Evolutionary conservation across 169 alveolate genomes (phyloP), one percentile per base, ranked within the genome.

Genomic region (Eimeria zaria): DNA sequence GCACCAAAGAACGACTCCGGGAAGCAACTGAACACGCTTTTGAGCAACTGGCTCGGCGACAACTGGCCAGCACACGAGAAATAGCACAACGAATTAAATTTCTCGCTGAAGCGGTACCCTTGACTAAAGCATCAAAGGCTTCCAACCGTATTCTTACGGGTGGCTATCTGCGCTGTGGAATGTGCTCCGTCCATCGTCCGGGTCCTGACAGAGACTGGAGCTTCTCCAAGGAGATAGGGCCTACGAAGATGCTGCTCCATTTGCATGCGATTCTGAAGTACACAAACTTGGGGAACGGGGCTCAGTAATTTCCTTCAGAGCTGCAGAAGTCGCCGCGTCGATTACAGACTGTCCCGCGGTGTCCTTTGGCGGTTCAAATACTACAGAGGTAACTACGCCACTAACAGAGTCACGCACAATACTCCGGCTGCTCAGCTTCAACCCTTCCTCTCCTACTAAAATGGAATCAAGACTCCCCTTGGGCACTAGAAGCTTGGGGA

Each of bases 321-420:
- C 92, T 1, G 53, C 58, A 18, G 80, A 53, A n/a, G 92, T 84
- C 36, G 92, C 80, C 36, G 67, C 20, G 48, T 39, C 92, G 27
- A 84, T 53, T 4, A 39, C n/a, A 33, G 92, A 33, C 39, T 33
- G 80, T 24, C 58, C 92, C 30, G 92, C 33, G 39, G 48, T 16
- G 67, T 30, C 36, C 55, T 84, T 60, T 8, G 92, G 76, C 14
- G 92, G 44, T 48, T 60, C 78, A 27, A 84, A 84, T 39, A 84
- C 41, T 39, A 44, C 67, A 27, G 92, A 55, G 58, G 92, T 60
- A 11, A 84, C 92, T 33, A 20, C 78, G 27, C 92, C 92, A 44
- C 92, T 84, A 5, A 53, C 55, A 33, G 92, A 16, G 78, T 84
- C 92, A 18, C 92, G 92, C 39, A 84, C 78, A 46, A 84, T 20